phyloP scores from a whole-genome alignment of 208 protist genomes.

The Spongospora subterranea region DNA sequence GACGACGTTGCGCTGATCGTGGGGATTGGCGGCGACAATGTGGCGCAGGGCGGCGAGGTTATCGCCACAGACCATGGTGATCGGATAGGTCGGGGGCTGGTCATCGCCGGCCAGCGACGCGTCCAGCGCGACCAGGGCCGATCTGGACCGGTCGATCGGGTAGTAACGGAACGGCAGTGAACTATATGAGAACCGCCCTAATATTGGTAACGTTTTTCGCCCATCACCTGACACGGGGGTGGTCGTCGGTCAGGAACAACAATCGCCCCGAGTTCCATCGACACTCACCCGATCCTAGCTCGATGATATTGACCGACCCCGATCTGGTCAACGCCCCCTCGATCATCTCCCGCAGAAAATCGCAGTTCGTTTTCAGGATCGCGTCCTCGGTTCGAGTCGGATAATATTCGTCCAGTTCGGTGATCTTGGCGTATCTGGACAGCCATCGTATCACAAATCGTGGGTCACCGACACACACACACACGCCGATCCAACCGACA shows the following conservation, averaged over 20 bases:
- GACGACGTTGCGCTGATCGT: background rate
- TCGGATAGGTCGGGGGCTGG: background rate
- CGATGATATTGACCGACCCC: background rate
- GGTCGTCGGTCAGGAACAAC: no score
- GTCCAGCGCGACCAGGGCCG: background rate
- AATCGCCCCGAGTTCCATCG: background rate
- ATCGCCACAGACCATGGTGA: background rate
- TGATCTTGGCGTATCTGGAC: conserved; percentile 34
- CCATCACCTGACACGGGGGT: conserved; percentile 6
- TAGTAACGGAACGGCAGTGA: background rate
- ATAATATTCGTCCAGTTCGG: conserved; percentile 40
- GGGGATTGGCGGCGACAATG: background rate
- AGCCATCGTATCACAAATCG: background rate
- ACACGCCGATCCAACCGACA: background rate
- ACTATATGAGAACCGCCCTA: background rate
- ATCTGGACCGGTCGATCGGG: background rate
- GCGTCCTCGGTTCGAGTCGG: background rate
- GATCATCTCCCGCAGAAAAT: no score
- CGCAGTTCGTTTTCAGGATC: no score
- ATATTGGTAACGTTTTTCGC: conserved; percentile 13
- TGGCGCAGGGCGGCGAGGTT: background rate
- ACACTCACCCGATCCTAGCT: background rate
- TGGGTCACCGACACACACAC: no score
- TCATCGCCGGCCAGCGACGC: no score
- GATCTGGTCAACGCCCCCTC: no score